Evolutionary conservation across 2,329 filamentous ascomycete genomes (phyloP), one percentile per base, ranked within the genome.

Genomic region (Penicillium sp.): DNA sequence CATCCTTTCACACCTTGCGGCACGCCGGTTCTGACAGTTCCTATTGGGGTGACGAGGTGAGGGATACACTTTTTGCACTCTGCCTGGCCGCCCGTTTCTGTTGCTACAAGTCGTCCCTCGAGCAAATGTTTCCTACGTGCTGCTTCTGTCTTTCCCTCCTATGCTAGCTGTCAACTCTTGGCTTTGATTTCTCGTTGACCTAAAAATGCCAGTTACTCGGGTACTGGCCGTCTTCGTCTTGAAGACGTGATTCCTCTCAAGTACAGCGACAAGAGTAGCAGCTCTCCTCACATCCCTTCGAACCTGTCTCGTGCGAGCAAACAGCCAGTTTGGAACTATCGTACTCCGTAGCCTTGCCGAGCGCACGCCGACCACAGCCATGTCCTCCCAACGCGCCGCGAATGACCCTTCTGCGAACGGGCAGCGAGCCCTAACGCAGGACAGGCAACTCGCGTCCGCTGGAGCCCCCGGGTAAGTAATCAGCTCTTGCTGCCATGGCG

Each of bases 1-100:
- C 17, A 2, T 14, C 8, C 7, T 15, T 13, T 23, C 27, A 7
- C 3, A 4, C 20, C 15, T 18, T 23, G n/a, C n/a, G n/a, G n/a
- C n/a, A n/a, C n/a, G n/a, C n/a, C 8, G 15, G 17, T n/a, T 25
- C 13, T 10, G 11, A 25, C 6, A 3, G 4, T n/a, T 34, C 15
- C 23, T 16, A 28, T 20, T 21, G 8, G 14, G n/a, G 15, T 18
- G 20, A 10, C 17, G 4, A n/a, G n/a, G 13, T 25, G 8, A 17
- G n/a, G 28, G 13, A 10, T 6, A 8, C 21, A 33, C 11, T 11
- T n/a, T 2, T 29, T 36, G 8, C 25, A 29, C 28, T 32, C 17
- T 28, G 40, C 38, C 37, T 43, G 40, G 25, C 40, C 34, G 40
- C 29, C 40, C 40, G 30, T 15, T 34, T 23, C 28, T 13, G 25